Evolutionary conservation across 2,329 filamentous ascomycete species (phyloP).

Genomic region (Ampelomyces quisqualis): DNA sequence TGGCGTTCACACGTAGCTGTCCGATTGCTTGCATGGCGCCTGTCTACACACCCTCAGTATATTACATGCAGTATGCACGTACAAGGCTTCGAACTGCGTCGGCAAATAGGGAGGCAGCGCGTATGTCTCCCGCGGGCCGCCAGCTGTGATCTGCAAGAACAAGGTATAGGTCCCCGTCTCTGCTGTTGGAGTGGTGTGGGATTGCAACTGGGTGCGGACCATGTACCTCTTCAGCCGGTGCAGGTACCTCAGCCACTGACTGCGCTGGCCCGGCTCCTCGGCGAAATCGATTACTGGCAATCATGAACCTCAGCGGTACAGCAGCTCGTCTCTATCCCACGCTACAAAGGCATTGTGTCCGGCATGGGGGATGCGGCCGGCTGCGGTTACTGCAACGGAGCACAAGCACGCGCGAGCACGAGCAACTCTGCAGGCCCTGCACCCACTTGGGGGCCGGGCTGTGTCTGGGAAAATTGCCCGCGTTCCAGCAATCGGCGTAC

Average conservation of each 20-base stretch:
- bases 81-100: constrained; percentile 26
- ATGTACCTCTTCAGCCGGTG: constrained; percentile 40
- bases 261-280: constrained; percentile 26
- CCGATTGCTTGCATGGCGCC: constrained; percentile 35
- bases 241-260: constrained; percentile 34
- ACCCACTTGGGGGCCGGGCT: neutral
- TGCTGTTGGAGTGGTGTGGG: constrained; percentile 34
- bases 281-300: constrained; percentile 36
- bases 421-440: constrained; percentile 6
- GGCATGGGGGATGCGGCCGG: too few relatives aligned
- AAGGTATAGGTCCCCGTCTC: constrained; percentile 36
- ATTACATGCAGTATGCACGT: constrained; percentile 32
- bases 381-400: too few relatives aligned
- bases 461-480: constrained; percentile 13
- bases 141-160: constrained; percentile 41
- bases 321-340: constrained; percentile 9
- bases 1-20: constrained; percentile 18
- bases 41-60: constrained; percentile 21
- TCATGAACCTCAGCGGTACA: constrained; percentile 25
- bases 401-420: constrained; percentile 13
- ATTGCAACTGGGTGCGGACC: constrained; percentile 34
- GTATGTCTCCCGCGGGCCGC: constrained; percentile 37
- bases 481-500: constrained; percentile 24
- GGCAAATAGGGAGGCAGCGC: constrained; percentile 29
- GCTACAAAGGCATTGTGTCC: constrained; percentile 31